Conservation (phyloP, 2,329 filamentous ascomycete genomes). For the Fusarium equiseti region DNA sequence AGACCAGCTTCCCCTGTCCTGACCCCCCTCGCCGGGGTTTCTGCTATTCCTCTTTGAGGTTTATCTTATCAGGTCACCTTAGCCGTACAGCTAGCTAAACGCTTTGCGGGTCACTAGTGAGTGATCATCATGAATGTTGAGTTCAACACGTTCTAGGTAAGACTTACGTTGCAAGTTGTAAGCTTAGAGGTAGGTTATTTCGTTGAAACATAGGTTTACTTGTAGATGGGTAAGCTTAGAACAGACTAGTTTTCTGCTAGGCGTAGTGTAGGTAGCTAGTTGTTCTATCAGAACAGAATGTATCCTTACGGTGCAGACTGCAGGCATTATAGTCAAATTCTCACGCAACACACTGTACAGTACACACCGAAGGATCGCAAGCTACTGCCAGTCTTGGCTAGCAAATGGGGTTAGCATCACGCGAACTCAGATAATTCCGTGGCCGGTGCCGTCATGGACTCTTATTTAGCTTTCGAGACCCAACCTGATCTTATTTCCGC, state of each 20-base stretch:
- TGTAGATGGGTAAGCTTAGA: neutral
- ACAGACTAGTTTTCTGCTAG: neutral
- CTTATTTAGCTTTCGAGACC: neutral
- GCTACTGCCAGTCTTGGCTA: neutral
- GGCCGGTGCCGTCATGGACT: conserved; percentile 5
- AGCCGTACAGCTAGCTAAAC: neutral
- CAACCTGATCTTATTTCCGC: neutral
- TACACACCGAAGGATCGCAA: neutral
- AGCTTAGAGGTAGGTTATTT: neutral
- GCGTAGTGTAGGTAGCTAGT: neutral
- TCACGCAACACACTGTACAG: neutral
- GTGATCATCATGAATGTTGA: neutral
- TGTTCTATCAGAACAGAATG: neutral
- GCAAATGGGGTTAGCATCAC: neutral
- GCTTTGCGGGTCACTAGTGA: neutral
- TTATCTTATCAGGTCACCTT: neutral
- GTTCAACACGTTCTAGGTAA: neutral
- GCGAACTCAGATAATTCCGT: neutral
- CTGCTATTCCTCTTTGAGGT: neutral
- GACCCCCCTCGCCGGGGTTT: neutral
- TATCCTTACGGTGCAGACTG: neutral
- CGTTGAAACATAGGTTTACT: neutral
- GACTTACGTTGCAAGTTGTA: neutral
- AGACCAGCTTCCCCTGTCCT: neutral
- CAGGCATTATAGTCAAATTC: neutral